Conservation (phyloP, 2,329 filamentous ascomycete genomes). For the Acarospora socialis region DNA sequence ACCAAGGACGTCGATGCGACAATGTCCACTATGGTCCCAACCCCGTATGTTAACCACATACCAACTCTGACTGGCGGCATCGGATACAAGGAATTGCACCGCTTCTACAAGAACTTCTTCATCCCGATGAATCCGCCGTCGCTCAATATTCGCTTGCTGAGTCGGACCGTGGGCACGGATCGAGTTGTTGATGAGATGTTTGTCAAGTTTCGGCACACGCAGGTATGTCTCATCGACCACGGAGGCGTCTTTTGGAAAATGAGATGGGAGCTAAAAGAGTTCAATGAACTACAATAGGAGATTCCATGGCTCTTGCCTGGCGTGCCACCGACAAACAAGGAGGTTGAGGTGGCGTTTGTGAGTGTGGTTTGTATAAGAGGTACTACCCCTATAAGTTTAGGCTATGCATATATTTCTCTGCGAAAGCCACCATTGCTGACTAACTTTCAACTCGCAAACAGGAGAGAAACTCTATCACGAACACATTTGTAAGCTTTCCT, state of each 20-base stretch:
- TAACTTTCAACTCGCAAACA: too few species aligned
- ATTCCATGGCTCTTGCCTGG: slow-evolving; percentile 47
- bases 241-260: too few species aligned
- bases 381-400: too few species aligned
- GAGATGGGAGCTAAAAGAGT: too few species aligned
- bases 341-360: slow-evolving; percentile 43
- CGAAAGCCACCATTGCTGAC: too few species aligned
- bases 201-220: slow-evolving; percentile 42
- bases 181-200: slow-evolving; percentile 48
- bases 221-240: too few species aligned
- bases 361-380: slow-evolving; percentile 41
- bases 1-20: slow-evolving; percentile 55
- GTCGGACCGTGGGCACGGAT: slow-evolving; percentile 43
- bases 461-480: slow-evolving; percentile 41
- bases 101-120: slow-evolving; percentile 45
- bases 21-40: slow-evolving; percentile 68
- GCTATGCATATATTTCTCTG: too few species aligned
- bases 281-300: too few species aligned
- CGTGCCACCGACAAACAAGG: slow-evolving; percentile 40
- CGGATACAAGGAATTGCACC: slow-evolving; percentile 26
- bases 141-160: slow-evolving; percentile 39
- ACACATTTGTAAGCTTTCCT: too few species aligned
- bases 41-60: slow-evolving; percentile 68
- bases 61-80: slow-evolving; percentile 40
- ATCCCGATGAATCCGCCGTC: slow-evolving; percentile 36